Conservation (phyloP, 2,329 filamentous ascomycete genomes). For the Fusarium citri region DNA sequence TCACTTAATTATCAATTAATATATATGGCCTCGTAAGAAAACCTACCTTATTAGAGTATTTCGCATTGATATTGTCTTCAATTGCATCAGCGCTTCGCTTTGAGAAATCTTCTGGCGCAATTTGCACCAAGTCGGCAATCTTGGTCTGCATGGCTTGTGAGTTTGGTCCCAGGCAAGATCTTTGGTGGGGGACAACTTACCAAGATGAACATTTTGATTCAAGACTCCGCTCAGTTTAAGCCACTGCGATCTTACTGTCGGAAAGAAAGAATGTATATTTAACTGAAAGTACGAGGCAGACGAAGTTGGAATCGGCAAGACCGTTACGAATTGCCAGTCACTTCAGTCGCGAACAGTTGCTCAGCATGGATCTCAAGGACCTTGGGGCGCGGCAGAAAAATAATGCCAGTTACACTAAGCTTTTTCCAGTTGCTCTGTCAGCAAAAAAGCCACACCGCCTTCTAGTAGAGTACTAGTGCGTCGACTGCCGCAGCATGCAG, state of each 20-base stretch:
- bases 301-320: background rate
- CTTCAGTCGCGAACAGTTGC: constrained; percentile 12
- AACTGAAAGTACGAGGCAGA: background rate
- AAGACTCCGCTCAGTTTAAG: too few species aligned
- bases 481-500: constrained; percentile 26
- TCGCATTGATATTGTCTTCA: constrained; percentile 96
- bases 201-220: constrained; percentile 62
- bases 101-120: constrained; percentile 87
- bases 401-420: constrained; percentile 22
- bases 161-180: constrained; percentile 8
- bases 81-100: constrained; percentile 86
- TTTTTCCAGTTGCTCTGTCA: background rate
- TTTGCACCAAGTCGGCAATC: constrained; percentile 93
- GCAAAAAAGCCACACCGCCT: constrained; percentile 14
- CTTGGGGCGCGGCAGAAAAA: constrained; percentile 42
- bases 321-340: background rate
- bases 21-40: background rate
- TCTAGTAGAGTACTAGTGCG: background rate
- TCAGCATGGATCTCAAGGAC: constrained; percentile 12
- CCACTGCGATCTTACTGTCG: background rate
- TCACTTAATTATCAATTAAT: constrained; percentile 3
- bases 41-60: constrained; percentile 89
- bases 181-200: constrained; percentile 48
- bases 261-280: background rate
- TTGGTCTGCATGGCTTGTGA: constrained; percentile 73